Conservation (phyloP, 495 filamentous ascomycete genomes). For the Barbatosphaeria neglecta region DNA sequence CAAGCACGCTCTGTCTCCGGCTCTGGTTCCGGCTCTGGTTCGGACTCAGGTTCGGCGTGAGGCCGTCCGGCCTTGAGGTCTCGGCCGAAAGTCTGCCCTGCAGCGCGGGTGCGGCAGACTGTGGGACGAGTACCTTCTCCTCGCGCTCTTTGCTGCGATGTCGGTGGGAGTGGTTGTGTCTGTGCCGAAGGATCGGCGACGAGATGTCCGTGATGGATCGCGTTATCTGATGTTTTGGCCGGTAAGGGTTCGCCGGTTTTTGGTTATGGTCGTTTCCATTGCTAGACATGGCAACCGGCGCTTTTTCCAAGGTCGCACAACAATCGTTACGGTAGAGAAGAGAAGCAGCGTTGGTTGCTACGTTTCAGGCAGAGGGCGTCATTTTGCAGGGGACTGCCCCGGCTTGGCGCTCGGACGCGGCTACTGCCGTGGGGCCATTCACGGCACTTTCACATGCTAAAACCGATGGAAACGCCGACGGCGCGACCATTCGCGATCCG, state of each 20-base stretch:
- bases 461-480: background rate
- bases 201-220: conserved; percentile 40
- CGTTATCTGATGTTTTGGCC: conserved; percentile 34
- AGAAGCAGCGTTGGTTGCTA: background rate
- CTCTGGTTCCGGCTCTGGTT: conserved; percentile 28
- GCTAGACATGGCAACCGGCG: conserved; percentile 19
- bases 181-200: conserved; percentile 32
- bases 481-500: no score
- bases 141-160: conserved; percentile 29
- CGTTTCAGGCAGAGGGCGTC: conserved; percentile 2
- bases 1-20: conserved; percentile 26
- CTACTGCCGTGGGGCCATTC: background rate
- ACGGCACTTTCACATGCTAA: background rate
- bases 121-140: conserved; percentile 19
- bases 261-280: conserved; percentile 19
- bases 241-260: conserved; percentile 22
- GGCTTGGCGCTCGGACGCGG: background rate
- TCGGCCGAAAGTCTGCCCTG: conserved; percentile 24
- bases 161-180: conserved; percentile 28
- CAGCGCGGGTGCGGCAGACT: conserved; percentile 13
- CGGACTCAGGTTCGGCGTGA: conserved; percentile 30
- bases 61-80: conserved; percentile 25
- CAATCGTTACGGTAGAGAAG: background rate
- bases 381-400: background rate
- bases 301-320: background rate